Percentiles rank a stretch among this genome's conserved stretches.
Conservation (phyloP, 805 yeast genomes). For the Candida peoriensis region DNA sequence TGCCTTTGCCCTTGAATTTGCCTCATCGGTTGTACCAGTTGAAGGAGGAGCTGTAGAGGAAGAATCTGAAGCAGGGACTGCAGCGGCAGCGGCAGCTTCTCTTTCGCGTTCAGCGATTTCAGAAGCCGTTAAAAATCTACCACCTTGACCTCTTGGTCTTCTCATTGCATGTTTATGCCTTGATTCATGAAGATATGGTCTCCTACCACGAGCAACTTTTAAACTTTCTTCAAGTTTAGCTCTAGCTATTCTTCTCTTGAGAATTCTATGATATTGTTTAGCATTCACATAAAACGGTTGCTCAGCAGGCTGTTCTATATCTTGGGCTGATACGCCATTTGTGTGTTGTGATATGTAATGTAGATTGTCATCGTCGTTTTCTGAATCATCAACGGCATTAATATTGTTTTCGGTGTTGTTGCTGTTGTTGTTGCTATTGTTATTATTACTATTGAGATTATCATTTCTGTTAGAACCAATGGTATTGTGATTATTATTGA, state of each 20-base stretch:
- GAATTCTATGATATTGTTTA: constrained; percentile 91
- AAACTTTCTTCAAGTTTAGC: constrained; percentile 88
- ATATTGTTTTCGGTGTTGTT: background rate
- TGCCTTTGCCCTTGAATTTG: too few relatives aligned
- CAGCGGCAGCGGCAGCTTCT: constrained; percentile 20
- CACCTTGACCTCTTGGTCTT: constrained; percentile 98
- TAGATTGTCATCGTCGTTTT: constrained; percentile 2
- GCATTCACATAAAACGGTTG: constrained; percentile 98
- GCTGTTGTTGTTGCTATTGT: constrained; percentile 4
- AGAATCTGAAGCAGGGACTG: too few relatives aligned
- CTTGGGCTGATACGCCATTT: too few relatives aligned
- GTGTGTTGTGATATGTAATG: background rate
- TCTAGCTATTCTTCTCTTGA: constrained; percentile 89
- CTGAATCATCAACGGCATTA: constrained; percentile 2
- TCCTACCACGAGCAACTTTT: constrained; percentile 82
- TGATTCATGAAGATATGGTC: constrained; percentile 93
- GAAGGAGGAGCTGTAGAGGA: too few relatives aligned
- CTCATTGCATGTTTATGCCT: constrained; percentile 99
- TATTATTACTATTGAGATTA: background rate
- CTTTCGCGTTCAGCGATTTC: constrained; percentile 58
- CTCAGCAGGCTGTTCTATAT: constrained; percentile 38
- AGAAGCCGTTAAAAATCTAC: constrained; percentile 93
- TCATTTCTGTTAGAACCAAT: constrained; percentile 2
- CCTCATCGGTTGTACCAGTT: too few relatives aligned
- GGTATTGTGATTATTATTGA: constrained; percentile 4